These are phyloP conservation scores for Onygena corvina DNA, from an alignment of 2,329 filamentous ascomycete species.

Conservation along the genomic window DNA sequence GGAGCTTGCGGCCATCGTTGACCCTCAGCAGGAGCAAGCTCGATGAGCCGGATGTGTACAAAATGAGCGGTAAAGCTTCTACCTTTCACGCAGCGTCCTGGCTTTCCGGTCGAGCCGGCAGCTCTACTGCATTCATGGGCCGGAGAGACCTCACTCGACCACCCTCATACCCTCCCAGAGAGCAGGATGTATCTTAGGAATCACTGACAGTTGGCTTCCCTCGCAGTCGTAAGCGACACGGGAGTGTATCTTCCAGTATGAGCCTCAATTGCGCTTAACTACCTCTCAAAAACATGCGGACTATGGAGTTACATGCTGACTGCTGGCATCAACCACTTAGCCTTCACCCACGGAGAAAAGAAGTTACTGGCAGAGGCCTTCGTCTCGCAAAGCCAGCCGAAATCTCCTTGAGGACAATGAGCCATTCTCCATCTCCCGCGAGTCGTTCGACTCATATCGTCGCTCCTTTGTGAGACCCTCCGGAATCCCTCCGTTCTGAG, in stretches of 20 bases:
- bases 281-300: neutral
- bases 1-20: conserved; percentile 37
- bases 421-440: conserved; percentile 86
- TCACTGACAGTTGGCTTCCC: conserved; percentile 20
- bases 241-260: conserved; percentile 86
- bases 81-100: neutral
- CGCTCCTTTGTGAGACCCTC: conserved; percentile 68
- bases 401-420: conserved; percentile 70
- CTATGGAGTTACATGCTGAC: conserved; percentile 16
- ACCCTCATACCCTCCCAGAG: neutral
- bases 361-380: conserved; percentile 56
- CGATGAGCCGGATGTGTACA: conserved; percentile 62
- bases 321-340: conserved; percentile 31
- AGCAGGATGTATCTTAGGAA: neutral
- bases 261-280: conserved; percentile 19
- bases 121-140: neutral
- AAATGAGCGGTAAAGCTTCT: conserved; percentile 58
- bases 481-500: neutral
- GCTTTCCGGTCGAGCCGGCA: neutral
- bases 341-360: conserved; percentile 85
- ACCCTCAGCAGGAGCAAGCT: conserved; percentile 51
- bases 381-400: conserved; percentile 41
- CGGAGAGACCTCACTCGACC: conserved; percentile 2
- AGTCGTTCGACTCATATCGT: conserved; percentile 94
- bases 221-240: conserved; percentile 81